Evolutionary conservation across 2,329 filamentous ascomycete genomes (phyloP), one percentile per base, ranked within the genome.

Genomic region (Diaporthe sp.): DNA sequence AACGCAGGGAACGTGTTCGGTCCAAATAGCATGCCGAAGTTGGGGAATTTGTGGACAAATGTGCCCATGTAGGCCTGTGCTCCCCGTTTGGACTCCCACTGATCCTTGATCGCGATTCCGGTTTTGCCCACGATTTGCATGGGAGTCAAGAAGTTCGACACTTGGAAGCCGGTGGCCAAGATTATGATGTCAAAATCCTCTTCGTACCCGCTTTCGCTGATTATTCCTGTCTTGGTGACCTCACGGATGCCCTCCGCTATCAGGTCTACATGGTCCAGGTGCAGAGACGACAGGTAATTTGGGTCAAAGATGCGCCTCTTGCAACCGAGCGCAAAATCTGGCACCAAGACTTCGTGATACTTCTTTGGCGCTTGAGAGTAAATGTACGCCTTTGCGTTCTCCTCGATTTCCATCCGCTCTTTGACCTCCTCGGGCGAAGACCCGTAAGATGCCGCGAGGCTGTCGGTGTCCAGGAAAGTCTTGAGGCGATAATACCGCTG

Each of bases 281-380:
- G 79, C 7, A 85, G 76, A 28, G 78, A 79, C 0, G 78, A 76
- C 0, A 85, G 79, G 17, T 84, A 85, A 15, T 79, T 82, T 0
- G 83, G 81, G 46, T 84, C 84, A 9, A 80, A 82, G 46, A 85
- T 82, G 2, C 83, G 80, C 2, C 84, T 77, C 74, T 84, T 85
- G 68, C 84, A 85, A 0, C 83, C 84, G 3, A 84, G 73, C 1
- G 82, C 81, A 0, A 81, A 82, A 8, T 80, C 78, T 0, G 84
- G 84, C 1, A 84, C 76, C 0, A 85, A 22, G 0, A 39, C 19
- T 5, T 51, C 62, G 19, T 79, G 78, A 44, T 84, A 84, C 57
- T 80, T 80, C 0, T 76, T 73, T 0, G 82, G 83, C 0, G 80
- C 79, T 2, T 78, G 76, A 9, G 46, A 78, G 1, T 71, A 71